Base-by-base conservation (phyloP, 306 rosid genomes). In the Canavalia ensiformis region DNA sequence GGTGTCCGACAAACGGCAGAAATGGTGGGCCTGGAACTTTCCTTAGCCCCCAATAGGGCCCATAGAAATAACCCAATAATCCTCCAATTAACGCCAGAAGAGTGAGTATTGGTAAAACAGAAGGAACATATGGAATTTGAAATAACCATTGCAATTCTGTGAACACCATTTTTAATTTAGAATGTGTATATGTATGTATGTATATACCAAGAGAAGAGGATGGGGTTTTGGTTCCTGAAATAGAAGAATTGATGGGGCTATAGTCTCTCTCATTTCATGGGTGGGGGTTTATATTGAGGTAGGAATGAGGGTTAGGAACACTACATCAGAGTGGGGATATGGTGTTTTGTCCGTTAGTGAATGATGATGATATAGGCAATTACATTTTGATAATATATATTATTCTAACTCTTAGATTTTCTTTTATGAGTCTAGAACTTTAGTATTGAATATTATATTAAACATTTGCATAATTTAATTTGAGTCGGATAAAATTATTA, bases 11-110 rank as follows among this genome's bases (percentile, higher is more conserved):
- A 2, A 95, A 82, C 0, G 99, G 99, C 1, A 89, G 57, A 12
- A 90, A 58, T 35, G 96, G 92, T 49, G 99, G 99, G 71, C 98
- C 97, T 8, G 99, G 99, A 44, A 95, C 89, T 76, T 80, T 87
- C 86, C 97, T 90, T 8, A 93, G 89, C 0, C 92, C 92, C 96
- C 97, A 91, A 81, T 85, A 88, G 1, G 98, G 99, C 62, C 87
- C 83, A 76, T 89, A 93, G 5, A 91, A 69, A 72, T 95, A 95
- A 0, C 74, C 84, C 86, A 87, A 39, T 0, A 86, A 34, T 18
- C 94, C 97, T 25, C 75, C 89, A 8, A 88, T 6, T 30, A 91
- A 39, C 5, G 80, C 81, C 56, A 88, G 5, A 65, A 84, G 30
- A 9, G 91, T 90, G 83, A 85, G 88, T 54, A 81, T 52, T 70